Base-by-base conservation (phyloP, 139 green algal species). In the Trebouxia sp. region DNA sequence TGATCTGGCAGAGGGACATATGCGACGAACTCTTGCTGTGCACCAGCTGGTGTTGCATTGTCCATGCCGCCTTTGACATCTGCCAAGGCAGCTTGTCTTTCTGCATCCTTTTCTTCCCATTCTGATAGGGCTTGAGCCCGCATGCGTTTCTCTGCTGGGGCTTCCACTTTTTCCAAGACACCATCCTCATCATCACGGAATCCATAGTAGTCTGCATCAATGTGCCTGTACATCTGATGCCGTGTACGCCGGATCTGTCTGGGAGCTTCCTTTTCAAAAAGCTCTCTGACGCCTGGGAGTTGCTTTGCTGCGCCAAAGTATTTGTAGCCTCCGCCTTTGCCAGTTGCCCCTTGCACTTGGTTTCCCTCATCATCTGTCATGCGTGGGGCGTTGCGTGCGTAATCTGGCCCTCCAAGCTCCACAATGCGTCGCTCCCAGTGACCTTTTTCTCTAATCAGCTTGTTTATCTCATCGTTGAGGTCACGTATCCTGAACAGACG, bases 391-490 rank as follows among this genome's bases (percentile, higher is more conserved):
- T 83, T 85, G 77, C 93, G 92, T 37, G 88, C 88, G 78, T 99
- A 99, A 85, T 99, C 92, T 15, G 96, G 96, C 0, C 97, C 97
- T 0, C 96, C 97, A 24, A 99, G 90, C 86, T 99, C 92, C 30
- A 98, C 87, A 42, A 99, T 99, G 10, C 94, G 91, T 35, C 85
- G 86, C 87, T 99, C 97, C 97, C 97, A 99, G 88, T 98, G 94
- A 35, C 90, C 92, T 82, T 99, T 99, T 69, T 98, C 97, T 3
- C 95, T 87, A 1, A 99, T 98, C 0, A 99, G 90, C 85, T 99
- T 99, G 90, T 99, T 99, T 87, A 99, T 99, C 69, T 99, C 97
- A 75, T 99, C 97, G 78, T 99, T 99, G 10, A 99, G 84, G 78
- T 99, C 97, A 7, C 97, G 93, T 14, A 99, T 90, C 32, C 94